These are phyloP conservation scores for Russula emetica DNA, from an alignment of 768 basidiomycete genomes.

Conservation along the genomic window DNA sequence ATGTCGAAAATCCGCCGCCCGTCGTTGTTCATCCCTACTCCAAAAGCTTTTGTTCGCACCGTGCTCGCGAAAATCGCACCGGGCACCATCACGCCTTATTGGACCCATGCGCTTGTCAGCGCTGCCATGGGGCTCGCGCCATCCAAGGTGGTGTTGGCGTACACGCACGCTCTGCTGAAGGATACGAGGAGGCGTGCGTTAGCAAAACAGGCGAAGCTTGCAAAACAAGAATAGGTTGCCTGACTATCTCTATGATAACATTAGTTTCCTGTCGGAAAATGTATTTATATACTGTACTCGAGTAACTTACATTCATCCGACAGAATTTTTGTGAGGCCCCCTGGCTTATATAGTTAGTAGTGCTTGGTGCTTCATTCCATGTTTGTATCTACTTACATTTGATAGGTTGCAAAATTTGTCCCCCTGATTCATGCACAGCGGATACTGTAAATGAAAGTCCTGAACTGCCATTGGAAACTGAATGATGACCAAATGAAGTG, in stretches of 20 bases:
- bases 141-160: slow-evolving; percentile 29
- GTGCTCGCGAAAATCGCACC: slow-evolving; percentile 72
- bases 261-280: not conserved
- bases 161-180: slow-evolving; percentile 66
- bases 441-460: no score
- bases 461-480: no score
- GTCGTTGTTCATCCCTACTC: slow-evolving; percentile 65
- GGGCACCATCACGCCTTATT: slow-evolving; percentile 60
- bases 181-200: slow-evolving; percentile 67
- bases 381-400: no score
- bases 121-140: slow-evolving; percentile 23
- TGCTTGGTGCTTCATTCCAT: no score
- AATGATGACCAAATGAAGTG: no score
- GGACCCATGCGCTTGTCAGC: slow-evolving; percentile 23
- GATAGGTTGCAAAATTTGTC: no score
- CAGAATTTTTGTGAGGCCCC: not conserved
- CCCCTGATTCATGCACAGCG: no score
- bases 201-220: slow-evolving; percentile 56
- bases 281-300: not conserved
- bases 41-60: slow-evolving; percentile 69
- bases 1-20: slow-evolving; percentile 87
- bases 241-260: not conserved
- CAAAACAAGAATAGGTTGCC: slow-evolving; percentile 44
- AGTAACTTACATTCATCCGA: not conserved
- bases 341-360: no score